Conservation (phyloP, 495 filamentous ascomycete genomes). For the Talaromyces trachyspermus region DNA sequence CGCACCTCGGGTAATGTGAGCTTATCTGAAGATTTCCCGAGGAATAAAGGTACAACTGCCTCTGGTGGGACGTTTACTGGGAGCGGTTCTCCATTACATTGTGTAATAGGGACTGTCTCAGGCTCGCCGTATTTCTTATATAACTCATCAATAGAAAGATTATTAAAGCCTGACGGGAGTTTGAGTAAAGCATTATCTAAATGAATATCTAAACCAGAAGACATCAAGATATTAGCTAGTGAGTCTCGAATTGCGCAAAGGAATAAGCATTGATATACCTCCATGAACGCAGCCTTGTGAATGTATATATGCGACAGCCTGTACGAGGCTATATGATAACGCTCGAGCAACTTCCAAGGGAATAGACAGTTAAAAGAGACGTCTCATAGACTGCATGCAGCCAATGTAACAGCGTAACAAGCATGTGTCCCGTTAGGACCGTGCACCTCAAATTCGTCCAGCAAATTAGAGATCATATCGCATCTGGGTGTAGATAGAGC, state of each 20-base stretch:
- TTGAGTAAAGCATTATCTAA: conserved; percentile 30
- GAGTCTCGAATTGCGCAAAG: background rate
- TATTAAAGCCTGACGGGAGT: conserved; percentile 23
- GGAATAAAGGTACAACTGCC: conserved; percentile 6
- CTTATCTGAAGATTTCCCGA: conserved; percentile 6
- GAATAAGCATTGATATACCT: conserved; percentile 9
- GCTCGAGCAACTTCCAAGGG: conserved; percentile 24
- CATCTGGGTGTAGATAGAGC: conserved; percentile 19
- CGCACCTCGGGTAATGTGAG: conserved; percentile 1
- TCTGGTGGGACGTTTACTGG: conserved; percentile 8
- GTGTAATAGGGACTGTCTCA: conserved; percentile 10
- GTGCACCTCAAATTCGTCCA: conserved; percentile 22
- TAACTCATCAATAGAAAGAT: conserved; percentile 17
- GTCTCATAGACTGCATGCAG: conserved; percentile 23
- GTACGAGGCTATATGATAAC: conserved; percentile 15
- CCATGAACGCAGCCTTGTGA: conserved; percentile 29
- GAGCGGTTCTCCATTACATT: conserved; percentile 6
- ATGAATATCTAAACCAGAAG: conserved; percentile 25
- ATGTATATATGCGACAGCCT: conserved; percentile 27
- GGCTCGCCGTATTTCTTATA: conserved; percentile 19
- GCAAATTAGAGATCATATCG: conserved; percentile 8
- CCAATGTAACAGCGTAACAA: conserved; percentile 20
- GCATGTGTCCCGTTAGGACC: conserved; percentile 26
- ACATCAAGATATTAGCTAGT: conserved; percentile 2
- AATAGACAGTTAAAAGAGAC: conserved; percentile 21